Percentiles rank a stretch among this genome's conserved stretches.
phyloP scores from a whole-genome alignment of 768 basidiomycete species.

The Termitomyces sp. region DNA sequence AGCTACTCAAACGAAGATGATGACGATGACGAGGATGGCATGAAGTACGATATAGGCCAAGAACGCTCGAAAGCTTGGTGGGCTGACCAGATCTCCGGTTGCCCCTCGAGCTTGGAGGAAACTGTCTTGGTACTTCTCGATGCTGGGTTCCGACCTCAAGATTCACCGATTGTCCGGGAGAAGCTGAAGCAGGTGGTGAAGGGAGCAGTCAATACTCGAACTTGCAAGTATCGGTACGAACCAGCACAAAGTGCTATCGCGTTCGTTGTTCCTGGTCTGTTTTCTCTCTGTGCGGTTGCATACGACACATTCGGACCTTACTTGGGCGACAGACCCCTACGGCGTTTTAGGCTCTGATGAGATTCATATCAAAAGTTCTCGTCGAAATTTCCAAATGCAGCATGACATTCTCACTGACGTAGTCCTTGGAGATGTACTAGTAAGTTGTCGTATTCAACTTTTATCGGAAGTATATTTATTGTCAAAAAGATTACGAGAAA shows the following conservation, averaged over 20 bases:
- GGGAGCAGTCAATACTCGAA: slow-evolving; percentile 33
- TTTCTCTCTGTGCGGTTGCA: slow-evolving; percentile 21
- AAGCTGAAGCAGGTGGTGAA: slow-evolving; percentile 48
- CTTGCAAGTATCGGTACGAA: slow-evolving; percentile 39
- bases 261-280: slow-evolving; percentile 53
- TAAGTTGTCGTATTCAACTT: slow-evolving; percentile 14
- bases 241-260: slow-evolving; percentile 56
- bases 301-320: background rate
- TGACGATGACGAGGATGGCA: slow-evolving; percentile 31
- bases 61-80: slow-evolving; percentile 61
- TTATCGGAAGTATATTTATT: background rate
- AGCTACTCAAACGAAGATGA: slow-evolving; percentile 32
- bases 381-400: slow-evolving; percentile 28
- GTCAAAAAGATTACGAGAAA: slow-evolving; percentile 45
- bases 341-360: slow-evolving; percentile 48
- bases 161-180: slow-evolving; percentile 41
- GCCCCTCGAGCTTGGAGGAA: slow-evolving; percentile 59
- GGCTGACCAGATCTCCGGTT: slow-evolving; percentile 57
- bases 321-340: slow-evolving; percentile 37
- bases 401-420: slow-evolving; percentile 44
- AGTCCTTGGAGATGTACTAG: slow-evolving; percentile 52
- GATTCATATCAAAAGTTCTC: slow-evolving; percentile 50
- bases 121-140: slow-evolving; percentile 53
- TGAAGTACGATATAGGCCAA: slow-evolving; percentile 18
- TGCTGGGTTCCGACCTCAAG: slow-evolving; percentile 49